Evolutionary conservation across 257 asterid genomes (phyloP), one percentile per base, ranked within the genome.

Genomic region (Plantago ovata): DNA sequence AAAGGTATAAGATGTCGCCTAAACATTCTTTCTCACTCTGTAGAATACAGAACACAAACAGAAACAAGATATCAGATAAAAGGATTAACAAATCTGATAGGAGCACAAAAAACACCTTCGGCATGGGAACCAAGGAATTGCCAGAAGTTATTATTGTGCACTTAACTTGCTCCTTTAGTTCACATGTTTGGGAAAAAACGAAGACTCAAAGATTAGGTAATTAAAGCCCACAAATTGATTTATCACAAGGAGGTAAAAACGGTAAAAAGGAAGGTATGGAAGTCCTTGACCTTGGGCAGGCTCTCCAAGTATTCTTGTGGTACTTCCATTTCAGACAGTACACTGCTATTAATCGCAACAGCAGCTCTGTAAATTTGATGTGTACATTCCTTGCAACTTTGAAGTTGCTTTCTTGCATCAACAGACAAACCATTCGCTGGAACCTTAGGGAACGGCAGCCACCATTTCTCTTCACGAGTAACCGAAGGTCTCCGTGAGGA

Each of bases 381-480:
- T 7, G 95, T 77, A 79, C 94, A 85, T 56, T 88, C 96, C 74
- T 77, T 83, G 77, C 90, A 77, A 42, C 88, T 94, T 38, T 76
- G 83, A 77, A 88, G 57, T 22, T 66, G 64, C 72, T 70, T 88
- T 61, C 90, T 84, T 20, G 89, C 53, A 57, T 74, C 81, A 38
- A 73, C 84, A 1, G 83, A 82, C 80, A 88, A 72, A 40, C 96
- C 96, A 51, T 67, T 73, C 2, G 58, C 69, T 0, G 98, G 98
- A 61, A 92, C 95, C 71, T 77, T 85, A 2, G 96, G 98, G 67
- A 84, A 84, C 0, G 98, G 96, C 63, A 92, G 48, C 96, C 96
- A 88, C 95, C 95, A 88, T 53, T 92, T 88, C 58, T 88, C 96
- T 72, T 92, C 91, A 11, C 75, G 87, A 49, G 81, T 71, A 36